phyloP scores from a whole-genome alignment of 164 flowering plant species.

The Macadamia tetraphylla region DNA sequence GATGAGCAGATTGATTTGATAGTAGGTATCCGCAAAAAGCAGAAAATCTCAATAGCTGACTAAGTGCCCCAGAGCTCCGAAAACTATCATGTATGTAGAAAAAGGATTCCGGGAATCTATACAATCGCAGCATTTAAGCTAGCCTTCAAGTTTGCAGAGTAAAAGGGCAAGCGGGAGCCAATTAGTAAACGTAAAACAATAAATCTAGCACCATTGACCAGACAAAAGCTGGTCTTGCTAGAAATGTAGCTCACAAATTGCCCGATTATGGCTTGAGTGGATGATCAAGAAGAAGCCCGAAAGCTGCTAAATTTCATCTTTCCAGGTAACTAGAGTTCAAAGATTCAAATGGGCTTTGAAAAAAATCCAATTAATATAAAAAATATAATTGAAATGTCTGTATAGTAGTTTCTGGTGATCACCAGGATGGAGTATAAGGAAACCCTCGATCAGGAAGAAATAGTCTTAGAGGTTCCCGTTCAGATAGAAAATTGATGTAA shows the following conservation, averaged over 20 bases:
- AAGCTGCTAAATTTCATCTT: slow-evolving; percentile 8
- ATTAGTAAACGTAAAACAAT: neutral
- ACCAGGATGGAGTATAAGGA: neutral
- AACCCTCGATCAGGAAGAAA: neutral
- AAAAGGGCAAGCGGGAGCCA: neutral
- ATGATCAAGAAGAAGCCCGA: neutral
- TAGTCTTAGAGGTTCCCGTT: neutral
- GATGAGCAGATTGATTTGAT: neutral
- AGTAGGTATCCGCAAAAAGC: too few species aligned
- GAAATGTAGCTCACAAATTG: slow-evolving; percentile 10
- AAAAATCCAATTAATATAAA: neutral
- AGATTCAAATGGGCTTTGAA: neutral
- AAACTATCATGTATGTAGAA: too few species aligned
- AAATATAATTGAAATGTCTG: neutral
- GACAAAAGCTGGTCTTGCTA: neutral
- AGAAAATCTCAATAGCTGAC: too few species aligned
- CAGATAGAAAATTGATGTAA: neutral
- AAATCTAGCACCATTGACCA: neutral
- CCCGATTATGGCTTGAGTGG: neutral
- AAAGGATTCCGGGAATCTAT: too few species aligned
- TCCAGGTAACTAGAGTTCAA: slow-evolving; percentile 14
- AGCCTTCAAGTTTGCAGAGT: neutral
- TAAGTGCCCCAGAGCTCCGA: too few species aligned
- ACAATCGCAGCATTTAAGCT: neutral
- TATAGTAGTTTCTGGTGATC: neutral